Conservation (phyloP, 257 asterid genomes). For the Apocynum venetum region DNA sequence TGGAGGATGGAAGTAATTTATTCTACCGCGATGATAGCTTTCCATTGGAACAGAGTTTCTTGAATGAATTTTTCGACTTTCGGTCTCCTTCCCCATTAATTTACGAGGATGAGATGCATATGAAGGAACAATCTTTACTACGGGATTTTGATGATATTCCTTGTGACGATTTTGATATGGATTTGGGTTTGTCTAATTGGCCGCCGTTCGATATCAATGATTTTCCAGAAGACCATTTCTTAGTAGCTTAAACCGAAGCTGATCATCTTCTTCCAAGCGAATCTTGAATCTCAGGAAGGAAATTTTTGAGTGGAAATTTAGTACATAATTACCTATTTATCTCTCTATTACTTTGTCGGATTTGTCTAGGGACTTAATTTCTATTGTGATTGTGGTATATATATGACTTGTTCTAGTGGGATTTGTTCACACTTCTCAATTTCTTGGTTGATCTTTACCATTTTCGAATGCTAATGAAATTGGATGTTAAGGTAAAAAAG, state of each 20-base stretch:
- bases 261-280: neutral
- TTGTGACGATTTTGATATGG: conserved; percentile 20
- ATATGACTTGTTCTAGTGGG: neutral
- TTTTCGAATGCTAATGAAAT: too few relatives aligned
- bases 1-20: neutral
- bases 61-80: conserved; percentile 33
- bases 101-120: conserved; percentile 16
- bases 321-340: neutral
- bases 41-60: conserved; percentile 39
- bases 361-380: neutral
- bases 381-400: neutral
- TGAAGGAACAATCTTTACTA: conserved; percentile 12
- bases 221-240: conserved; percentile 25
- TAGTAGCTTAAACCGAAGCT: neutral
- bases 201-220: conserved; percentile 38
- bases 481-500: too few relatives aligned
- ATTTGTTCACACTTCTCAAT: neutral
- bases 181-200: conserved; percentile 22
- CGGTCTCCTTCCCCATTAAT: conserved; percentile 39
- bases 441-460: too few relatives aligned
- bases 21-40: conserved; percentile 20
- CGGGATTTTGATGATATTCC: conserved; percentile 22
- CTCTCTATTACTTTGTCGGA: too few relatives aligned
- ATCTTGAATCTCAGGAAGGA: neutral
- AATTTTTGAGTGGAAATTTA: neutral